Conservation (phyloP, 371 early-diverging fungal species). For the Basidiobolus meristosporus region DNA sequence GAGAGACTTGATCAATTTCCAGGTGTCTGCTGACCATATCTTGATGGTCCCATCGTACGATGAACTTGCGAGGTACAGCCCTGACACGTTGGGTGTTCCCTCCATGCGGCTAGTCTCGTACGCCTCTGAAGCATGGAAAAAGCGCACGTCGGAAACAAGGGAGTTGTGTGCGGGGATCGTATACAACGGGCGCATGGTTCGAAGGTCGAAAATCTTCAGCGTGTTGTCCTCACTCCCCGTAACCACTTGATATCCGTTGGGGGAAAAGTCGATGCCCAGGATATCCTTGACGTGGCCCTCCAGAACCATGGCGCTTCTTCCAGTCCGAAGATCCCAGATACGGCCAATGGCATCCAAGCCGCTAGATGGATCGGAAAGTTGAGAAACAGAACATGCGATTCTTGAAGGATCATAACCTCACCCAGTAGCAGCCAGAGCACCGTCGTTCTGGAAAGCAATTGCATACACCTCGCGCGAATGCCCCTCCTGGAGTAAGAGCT, state of each 20-base stretch:
- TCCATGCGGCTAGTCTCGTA: background rate
- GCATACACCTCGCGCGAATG: constrained; percentile 84
- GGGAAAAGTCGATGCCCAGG: constrained; percentile 73
- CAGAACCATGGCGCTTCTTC: constrained; percentile 69
- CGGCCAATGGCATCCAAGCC: constrained; percentile 81
- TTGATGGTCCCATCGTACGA: constrained; percentile 85
- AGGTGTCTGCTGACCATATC: constrained; percentile 86
- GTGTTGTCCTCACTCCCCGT: constrained; percentile 69
- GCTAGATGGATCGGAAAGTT: constrained; percentile 10
- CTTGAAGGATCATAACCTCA: constrained; percentile 8
- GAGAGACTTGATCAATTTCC: constrained; percentile 67
- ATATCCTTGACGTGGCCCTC: constrained; percentile 87
- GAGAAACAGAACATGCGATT: background rate
- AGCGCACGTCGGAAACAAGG: constrained; percentile 67
- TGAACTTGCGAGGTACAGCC: constrained; percentile 40
- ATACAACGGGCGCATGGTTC: constrained; percentile 50
- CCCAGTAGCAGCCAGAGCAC: constrained; percentile 78
- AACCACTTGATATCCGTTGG: constrained; percentile 71
- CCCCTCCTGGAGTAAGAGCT: constrained; percentile 81
- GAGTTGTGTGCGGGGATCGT: constrained; percentile 86
- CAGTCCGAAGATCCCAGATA: constrained; percentile 90
- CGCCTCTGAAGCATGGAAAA: constrained; percentile 17
- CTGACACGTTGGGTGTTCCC: constrained; percentile 8
- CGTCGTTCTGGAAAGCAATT: constrained; percentile 80
- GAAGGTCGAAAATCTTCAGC: constrained; percentile 80